Base-by-base conservation (phyloP, 2,329 filamentous ascomycete species). In the Penicillium sp. region DNA sequence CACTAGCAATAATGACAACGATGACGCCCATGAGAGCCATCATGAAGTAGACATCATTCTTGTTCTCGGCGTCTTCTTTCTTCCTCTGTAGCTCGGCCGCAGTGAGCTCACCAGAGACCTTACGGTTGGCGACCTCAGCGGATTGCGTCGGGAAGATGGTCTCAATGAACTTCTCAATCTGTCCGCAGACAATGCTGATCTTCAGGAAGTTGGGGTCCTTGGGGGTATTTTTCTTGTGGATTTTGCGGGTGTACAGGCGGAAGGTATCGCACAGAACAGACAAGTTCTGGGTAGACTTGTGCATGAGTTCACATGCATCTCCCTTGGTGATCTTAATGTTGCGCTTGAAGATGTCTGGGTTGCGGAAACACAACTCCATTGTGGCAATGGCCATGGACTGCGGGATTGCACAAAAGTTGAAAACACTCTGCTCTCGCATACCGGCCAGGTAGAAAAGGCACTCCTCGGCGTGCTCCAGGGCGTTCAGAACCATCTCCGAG, bases 271-370 rank as follows among this genome's bases (percentile, higher is more conserved):
- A 96, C 5, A 96, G 84, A 1, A 89, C 79, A 53, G 83, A 82
- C 49, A 97, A 81, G 72, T 97, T 97, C 72, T 97, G 93, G 7
- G 93, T 96, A 11, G 90, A 95, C 67, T 96, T 85, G 59, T 87
- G 82, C 94, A 99, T 97, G 66, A 97, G 80, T 64, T 88, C 82
- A 73, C 94, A 97, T 36, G 94, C 92, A 63, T 93, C 85, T 31
- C 94, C 94, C 79, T 96, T 97, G 55, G 90, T 93, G 75, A 99
- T 97, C 79, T 99, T 99, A 78, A 99, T 80, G 69, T 97, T 94
- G 61, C 83, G 86, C 71, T 93, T 77, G 71, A 96, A 95, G 55
- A 99, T 86, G 57, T 81, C 82, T 22, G 90, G 89, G 75, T 99
- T 99, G 68, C 89, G 88, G 84, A 97, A 99, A 66, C 93, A 89